Percentiles rank a stretch among this genome's conserved stretches.
Evolutionary conservation across 768 basidiomycete species (phyloP).

Genomic region (Cyclocybe cylindracea): DNA sequence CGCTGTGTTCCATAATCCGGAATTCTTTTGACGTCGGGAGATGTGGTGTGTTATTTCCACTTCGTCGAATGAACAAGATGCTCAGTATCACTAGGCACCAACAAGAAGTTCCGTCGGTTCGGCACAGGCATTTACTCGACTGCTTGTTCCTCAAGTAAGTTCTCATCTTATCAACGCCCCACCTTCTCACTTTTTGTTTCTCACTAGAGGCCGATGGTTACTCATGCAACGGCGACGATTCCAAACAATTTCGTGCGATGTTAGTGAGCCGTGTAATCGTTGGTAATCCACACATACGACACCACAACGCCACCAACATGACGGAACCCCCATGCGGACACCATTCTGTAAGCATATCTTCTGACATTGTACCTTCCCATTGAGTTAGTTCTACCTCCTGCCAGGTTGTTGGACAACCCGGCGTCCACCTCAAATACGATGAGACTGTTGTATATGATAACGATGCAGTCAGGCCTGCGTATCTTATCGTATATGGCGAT

Average conservation of each 20-base stretch:
- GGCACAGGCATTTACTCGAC: slow-evolving; percentile 73
- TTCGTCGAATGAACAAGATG: neutral
- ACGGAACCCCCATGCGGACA: slow-evolving; percentile 55
- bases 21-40: slow-evolving; percentile 60
- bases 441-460: slow-evolving; percentile 70
- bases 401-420: slow-evolving; percentile 63
- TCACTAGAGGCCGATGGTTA: slow-evolving; percentile 69
- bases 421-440: slow-evolving; percentile 64
- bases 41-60: slow-evolving; percentile 44
- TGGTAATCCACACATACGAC: slow-evolving; percentile 54
- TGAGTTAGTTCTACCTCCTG: neutral
- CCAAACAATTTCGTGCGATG: slow-evolving; percentile 46
- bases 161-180: neutral
- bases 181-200: neutral
- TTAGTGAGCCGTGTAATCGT: slow-evolving; percentile 66
- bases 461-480: slow-evolving; percentile 68
- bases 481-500: slow-evolving; percentile 61
- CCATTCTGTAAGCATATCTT: slow-evolving; percentile 48
- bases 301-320: slow-evolving; percentile 48
- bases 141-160: slow-evolving; percentile 60
- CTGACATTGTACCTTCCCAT: neutral
- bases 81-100: slow-evolving; percentile 35
- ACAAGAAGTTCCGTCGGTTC: slow-evolving; percentile 65
- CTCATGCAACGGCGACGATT: slow-evolving; percentile 39
- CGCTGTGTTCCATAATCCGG: slow-evolving; percentile 56